A percentile compares a stretch with the other conserved stretches of the same genome.
phyloP scores from a whole-genome alignment of 2,329 filamentous ascomycete genomes.

The Calycina herbarum region DNA sequence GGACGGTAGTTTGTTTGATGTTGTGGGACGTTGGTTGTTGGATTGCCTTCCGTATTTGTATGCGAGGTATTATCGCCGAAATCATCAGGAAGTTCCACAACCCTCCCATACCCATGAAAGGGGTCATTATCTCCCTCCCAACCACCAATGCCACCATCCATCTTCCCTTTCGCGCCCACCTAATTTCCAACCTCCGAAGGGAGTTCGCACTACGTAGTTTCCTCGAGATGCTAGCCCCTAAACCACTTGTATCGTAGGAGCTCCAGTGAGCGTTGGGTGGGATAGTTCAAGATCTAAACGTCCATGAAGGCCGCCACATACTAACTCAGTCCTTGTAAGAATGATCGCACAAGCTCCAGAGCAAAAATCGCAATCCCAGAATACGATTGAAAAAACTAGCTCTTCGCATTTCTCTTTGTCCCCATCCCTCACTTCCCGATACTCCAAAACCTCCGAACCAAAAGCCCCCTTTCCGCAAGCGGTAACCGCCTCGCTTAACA shows the following conservation, averaged over 20 bases:
- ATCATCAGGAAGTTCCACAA: background rate
- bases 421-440: background rate
- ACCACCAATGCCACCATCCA: background rate
- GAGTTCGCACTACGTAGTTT: background rate
- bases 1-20: background rate
- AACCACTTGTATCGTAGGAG: background rate
- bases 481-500: background rate
- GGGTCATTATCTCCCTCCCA: background rate
- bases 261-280: background rate
- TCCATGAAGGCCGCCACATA: background rate
- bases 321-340: too few species aligned
- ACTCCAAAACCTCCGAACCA: background rate
- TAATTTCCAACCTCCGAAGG: too few species aligned
- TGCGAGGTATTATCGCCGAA: background rate
- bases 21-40: background rate
- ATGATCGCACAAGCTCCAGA: too few species aligned
- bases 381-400: background rate
- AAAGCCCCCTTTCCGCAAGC: conserved; percentile 3
- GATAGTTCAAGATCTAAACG: background rate
- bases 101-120: background rate
- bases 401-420: background rate
- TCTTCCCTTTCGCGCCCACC: background rate
- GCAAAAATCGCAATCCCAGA: background rate
- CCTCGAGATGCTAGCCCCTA: background rate
- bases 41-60: background rate